phyloP scores from a whole-genome alignment of 805 yeast species.

The Myxozyma monticola region DNA sequence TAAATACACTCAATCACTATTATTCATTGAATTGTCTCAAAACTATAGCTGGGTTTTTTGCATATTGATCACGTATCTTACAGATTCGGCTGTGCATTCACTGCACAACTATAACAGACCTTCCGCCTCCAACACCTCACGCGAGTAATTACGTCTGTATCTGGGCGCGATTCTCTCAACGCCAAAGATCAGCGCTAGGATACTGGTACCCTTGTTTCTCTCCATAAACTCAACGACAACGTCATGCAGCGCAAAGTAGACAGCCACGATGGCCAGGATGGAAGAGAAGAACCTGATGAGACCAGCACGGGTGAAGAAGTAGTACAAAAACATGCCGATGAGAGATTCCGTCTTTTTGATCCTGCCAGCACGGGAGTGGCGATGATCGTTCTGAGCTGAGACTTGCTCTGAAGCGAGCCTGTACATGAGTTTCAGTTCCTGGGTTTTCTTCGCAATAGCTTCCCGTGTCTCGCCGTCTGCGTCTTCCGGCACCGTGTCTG shows the following conservation, averaged over 20 bases:
- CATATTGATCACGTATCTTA: too few species aligned
- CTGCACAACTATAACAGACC: too few species aligned
- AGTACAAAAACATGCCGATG: constrained; percentile 10
- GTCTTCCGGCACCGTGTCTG: constrained; percentile 1
- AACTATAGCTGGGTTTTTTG: too few species aligned
- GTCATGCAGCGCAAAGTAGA: constrained; percentile 5
- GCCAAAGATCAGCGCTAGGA: constrained; percentile 16
- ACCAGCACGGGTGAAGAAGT: constrained; percentile 15
- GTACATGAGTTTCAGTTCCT: constrained; percentile 3
- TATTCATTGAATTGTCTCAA: too few species aligned
- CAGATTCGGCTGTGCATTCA: too few species aligned
- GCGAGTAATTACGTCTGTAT: background rate
- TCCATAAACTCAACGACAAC: constrained; percentile 4
- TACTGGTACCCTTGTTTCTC: constrained; percentile 11
- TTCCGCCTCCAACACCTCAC: background rate
- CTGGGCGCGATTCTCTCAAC: constrained; percentile 6
- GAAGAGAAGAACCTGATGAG: constrained; percentile 5
- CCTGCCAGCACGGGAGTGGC: constrained; percentile 18
- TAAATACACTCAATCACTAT: too few species aligned
- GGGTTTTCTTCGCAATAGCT: background rate
- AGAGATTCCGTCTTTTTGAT: constrained; percentile 6
- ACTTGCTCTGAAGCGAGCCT: constrained; percentile 18
- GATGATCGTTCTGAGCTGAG: constrained; percentile 20
- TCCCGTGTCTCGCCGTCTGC: background rate
- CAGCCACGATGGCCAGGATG: constrained; percentile 7